These are phyloP conservation scores for Gonapodya sp. DNA, from an alignment of 192 early-diverging fungal species.

Conservation along the genomic window DNA sequence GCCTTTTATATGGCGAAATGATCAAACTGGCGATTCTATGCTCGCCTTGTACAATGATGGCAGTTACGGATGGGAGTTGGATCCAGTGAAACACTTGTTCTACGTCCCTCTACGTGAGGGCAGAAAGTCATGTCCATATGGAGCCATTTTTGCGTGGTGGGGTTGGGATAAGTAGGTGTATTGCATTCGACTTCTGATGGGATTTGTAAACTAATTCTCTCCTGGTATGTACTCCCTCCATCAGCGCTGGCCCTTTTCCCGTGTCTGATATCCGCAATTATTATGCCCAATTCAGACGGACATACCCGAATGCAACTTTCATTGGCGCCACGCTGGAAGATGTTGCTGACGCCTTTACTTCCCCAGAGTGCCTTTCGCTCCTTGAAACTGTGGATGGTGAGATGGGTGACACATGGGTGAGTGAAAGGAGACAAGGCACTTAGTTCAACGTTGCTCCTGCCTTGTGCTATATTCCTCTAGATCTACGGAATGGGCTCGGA, in stretches of 20 bases:
- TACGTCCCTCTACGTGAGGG: background rate
- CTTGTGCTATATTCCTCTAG: no score
- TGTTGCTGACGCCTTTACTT: background rate
- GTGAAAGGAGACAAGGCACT: no score
- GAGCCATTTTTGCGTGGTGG: slow-evolving; percentile 1
- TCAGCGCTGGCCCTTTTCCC: background rate
- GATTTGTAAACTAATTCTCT: background rate
- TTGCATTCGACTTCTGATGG: no score
- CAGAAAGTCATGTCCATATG: background rate
- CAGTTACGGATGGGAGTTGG: slow-evolving; percentile 5
- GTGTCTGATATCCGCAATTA: background rate
- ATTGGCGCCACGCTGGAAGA: background rate
- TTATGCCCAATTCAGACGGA: background rate
- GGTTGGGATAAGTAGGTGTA: background rate
- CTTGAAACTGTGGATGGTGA: background rate
- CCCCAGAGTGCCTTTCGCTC: background rate
- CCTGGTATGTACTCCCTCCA: background rate
- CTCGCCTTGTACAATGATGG: slow-evolving; percentile 7
- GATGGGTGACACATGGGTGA: slow-evolving; percentile 11
- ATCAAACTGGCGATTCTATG: background rate
- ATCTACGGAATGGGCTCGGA: background rate
- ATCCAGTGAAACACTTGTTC: background rate
- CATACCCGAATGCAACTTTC: background rate
- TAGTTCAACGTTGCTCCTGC: no score
- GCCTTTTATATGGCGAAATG: background rate